Evolutionary conservation across 2,329 filamentous ascomycete species (phyloP), one percentile per base, ranked within the genome.

Genomic region (Epicoccum nigrum): DNA sequence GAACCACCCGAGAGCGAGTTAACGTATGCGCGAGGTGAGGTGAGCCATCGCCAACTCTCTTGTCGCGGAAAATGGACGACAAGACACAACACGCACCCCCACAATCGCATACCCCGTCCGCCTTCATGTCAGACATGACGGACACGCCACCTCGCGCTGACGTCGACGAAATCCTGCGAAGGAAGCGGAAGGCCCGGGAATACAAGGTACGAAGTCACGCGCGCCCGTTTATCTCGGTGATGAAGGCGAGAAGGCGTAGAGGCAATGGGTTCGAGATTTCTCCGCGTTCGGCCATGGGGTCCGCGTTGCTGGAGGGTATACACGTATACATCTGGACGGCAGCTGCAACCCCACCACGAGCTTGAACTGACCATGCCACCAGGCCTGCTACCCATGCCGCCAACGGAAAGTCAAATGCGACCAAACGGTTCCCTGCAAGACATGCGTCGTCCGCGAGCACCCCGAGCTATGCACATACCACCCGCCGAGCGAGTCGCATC

Each of bases 171-270:
- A 78, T 79, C 31, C 59, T 80, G 60, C 70, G 77, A 17, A 70
- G 77, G 60, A 80, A 80, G 67, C 70, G 78, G 37, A 81, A 81
- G 59, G 77, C 77, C 37, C 68, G 78, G 23, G 78, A 80, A 67
- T 79, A 81, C 69, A 81, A 80, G 70, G 71, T 72, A 62, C 51
- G 69, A 43, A 43, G 17, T 33, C 37, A 43, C 38, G 49, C 49
- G 49, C 38, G 25, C 16, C 15, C 37, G 42, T 28, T 37, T 31
- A 27, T 8, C 31, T 33, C 12, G 20, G 3, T 8, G 19, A 12
- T n/a, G 41, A 15, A 23, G 5, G 28, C 7, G 4, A 42, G 32
- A 32, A 28, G 32, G n/a, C 19, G 12, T 23, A 20, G 8, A 33
- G n/a, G 45, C n/a, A 25, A 31, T 27, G 15, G 42, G 38, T 45